Evolutionary conservation across 1,284 basidiomycete genomes (phyloP), one percentile per base, ranked within the genome.

Genomic region (Pulveroboletus sp.): DNA sequence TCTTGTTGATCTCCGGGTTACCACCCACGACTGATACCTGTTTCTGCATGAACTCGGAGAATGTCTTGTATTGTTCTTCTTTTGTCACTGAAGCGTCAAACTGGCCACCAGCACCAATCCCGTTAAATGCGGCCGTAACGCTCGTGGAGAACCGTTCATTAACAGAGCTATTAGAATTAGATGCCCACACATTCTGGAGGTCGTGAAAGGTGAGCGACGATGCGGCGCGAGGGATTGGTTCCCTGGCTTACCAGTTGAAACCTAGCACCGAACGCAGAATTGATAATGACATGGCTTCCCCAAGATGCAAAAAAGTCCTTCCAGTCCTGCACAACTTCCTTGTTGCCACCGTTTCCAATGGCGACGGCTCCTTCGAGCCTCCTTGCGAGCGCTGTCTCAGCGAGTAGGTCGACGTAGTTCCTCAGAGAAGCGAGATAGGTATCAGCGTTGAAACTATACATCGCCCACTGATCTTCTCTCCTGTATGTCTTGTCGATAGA

Each of bases 401-500:
- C 52, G 15, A 53, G 44, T 20, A 46, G 17, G 44, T 47, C 52
- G n/a, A 5, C 15, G 25, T 52, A 52, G 22, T 56, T n/a, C 29
- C 38, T 52, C 49, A 61, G 14, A 5, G 48, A 49, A 26, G 57
- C 57, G 7, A 40, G 39, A 36, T 58, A 49, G 10, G 42, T 36
- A 22, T 56, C 47, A 1, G 44, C 22, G 26, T 49, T 58, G 39
- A 55, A 49, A 20, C 56, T 57, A 43, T 49, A 58, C 53, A 58
- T 49, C 15, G 53, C 56, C 45, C 46, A 58, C 48, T 58, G 57
- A 12, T 56, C 43, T 24, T 58, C 53, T 22, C 48, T 49, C 31
- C 31, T 49, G 43, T 45, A 45, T 3, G 46, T 58, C 48, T 42
- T 58, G 11, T 49, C 42, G 42, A 58, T 43, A 20, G 54, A 45